Conservation (phyloP, 768 basidiomycete genomes). For the Pleurotus salmoneostramineus region DNA sequence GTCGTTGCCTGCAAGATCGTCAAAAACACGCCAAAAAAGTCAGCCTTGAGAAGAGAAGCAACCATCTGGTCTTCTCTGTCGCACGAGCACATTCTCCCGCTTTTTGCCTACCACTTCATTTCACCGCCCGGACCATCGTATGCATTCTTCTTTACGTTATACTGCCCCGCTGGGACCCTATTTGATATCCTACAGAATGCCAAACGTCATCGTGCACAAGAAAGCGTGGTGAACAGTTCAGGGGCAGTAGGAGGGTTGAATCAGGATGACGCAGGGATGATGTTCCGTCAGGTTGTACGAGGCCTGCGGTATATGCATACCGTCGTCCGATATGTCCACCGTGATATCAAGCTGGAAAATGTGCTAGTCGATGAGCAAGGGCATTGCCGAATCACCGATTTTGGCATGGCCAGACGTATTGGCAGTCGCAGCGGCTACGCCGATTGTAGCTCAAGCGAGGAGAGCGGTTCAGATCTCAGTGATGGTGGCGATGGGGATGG, state of each 20-base stretch:
- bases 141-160: conserved; percentile 78
- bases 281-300: conserved; percentile 83
- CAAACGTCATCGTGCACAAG: background rate
- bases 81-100: conserved; percentile 85
- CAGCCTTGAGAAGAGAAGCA: conserved; percentile 60
- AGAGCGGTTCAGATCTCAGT: conserved; percentile 34
- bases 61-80: conserved; percentile 69
- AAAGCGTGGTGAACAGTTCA: conserved; percentile 29
- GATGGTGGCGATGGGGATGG: conserved; percentile 23
- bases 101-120: conserved; percentile 44
- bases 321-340: conserved; percentile 74
- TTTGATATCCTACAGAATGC: conserved; percentile 69
- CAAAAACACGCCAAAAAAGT: conserved; percentile 47
- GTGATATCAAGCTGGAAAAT: conserved; percentile 97
- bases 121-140: conserved; percentile 43
- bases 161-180: conserved; percentile 82
- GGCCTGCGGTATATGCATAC: conserved; percentile 83
- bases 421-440: conserved; percentile 21
- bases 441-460: conserved; percentile 12
- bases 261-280: conserved; percentile 77
- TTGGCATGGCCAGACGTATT: conserved; percentile 74
- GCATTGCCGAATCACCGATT: conserved; percentile 82
- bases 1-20: conserved; percentile 85
- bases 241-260: conserved; percentile 33
- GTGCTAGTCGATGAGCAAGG: conserved; percentile 88